These are phyloP conservation scores for Apiotrichum brassicae DNA, from an alignment of 1,284 basidiomycete species.

Conservation along the genomic window DNA sequence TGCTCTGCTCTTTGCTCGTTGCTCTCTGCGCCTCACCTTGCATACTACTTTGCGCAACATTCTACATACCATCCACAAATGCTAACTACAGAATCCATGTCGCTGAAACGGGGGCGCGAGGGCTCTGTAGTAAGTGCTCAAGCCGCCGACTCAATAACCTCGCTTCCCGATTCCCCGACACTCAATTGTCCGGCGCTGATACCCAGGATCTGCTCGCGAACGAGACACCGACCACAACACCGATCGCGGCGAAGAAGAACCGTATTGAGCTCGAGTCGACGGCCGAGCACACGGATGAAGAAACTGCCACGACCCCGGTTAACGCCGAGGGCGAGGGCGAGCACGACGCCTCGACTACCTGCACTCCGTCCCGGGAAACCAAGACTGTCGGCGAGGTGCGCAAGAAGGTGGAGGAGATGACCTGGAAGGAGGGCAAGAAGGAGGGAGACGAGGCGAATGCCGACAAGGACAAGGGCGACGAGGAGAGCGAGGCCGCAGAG, in stretches of 20 bases:
- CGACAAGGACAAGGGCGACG: slow-evolving; percentile 1
- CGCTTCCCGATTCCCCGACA: no score
- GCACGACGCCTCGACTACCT: neutral
- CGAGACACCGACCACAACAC: slow-evolving; percentile 10
- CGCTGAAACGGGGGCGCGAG: slow-evolving; percentile 42
- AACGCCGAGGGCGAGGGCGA: neutral
- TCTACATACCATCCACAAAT: neutral
- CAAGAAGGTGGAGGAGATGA: slow-evolving; percentile 41
- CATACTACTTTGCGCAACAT: no score
- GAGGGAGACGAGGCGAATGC: no score
- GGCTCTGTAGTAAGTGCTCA: slow-evolving; percentile 40
- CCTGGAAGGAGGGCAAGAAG: slow-evolving; percentile 31
- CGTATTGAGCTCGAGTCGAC: slow-evolving; percentile 22
- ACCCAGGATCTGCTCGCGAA: neutral
- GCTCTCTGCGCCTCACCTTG: no score
- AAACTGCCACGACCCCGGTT: neutral
- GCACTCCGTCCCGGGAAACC: slow-evolving; percentile 8
- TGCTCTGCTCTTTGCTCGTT: neutral
- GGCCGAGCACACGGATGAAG: slow-evolving; percentile 8
- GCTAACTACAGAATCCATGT: slow-evolving; percentile 19
- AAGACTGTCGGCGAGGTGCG: slow-evolving; percentile 41
- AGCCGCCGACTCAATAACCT: no score
- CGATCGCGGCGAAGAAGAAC: slow-evolving; percentile 43
- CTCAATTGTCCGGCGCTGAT: no score
- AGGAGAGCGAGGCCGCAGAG: neutral